phyloP scores from a whole-genome alignment of 2,329 filamentous ascomycete genomes.

The Volutella citrinella region DNA sequence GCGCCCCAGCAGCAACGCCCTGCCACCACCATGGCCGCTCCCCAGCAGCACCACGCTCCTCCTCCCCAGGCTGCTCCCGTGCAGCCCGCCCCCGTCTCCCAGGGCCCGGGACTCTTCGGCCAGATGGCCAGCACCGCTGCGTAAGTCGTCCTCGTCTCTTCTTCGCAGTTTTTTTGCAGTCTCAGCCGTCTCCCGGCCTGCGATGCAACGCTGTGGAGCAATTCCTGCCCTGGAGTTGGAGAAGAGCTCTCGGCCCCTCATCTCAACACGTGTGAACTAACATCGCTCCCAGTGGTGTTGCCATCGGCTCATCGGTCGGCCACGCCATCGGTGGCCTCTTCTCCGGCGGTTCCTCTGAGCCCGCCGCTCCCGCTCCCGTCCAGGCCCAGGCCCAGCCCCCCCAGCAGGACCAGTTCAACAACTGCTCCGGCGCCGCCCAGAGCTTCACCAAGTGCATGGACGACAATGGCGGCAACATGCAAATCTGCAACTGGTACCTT shows the following conservation, averaged over 20 bases:
- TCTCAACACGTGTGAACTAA: slow-evolving; percentile 18
- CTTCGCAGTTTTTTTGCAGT: too few species aligned
- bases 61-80: slow-evolving; percentile 18
- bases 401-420: slow-evolving; percentile 54
- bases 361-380: slow-evolving; percentile 45
- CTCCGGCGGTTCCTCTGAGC: slow-evolving; percentile 63
- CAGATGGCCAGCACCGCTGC: slow-evolving; percentile 98
- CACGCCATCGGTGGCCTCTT: slow-evolving; percentile 92
- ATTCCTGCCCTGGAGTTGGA: not conserved
- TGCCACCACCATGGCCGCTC: slow-evolving; percentile 61
- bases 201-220: not conserved
- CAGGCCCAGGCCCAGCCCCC: slow-evolving; percentile 45
- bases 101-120: slow-evolving; percentile 83
- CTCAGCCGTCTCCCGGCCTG: too few species aligned
- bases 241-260: not conserved
- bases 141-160: slow-evolving; percentile 58
- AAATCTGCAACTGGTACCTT: slow-evolving; percentile 96
- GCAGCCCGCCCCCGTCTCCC: slow-evolving; percentile 48
- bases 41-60: slow-evolving; percentile 13
- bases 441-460: slow-evolving; percentile 96
- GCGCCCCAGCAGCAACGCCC: slow-evolving; percentile 64
- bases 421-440: slow-evolving; percentile 76
- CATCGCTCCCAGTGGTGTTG: slow-evolving; percentile 70
- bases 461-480: slow-evolving; percentile 89
- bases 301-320: slow-evolving; percentile 91